These are phyloP conservation scores for Drosera spatulata DNA, from an alignment of 179 eudicot genomes.

Conservation along the genomic window DNA sequence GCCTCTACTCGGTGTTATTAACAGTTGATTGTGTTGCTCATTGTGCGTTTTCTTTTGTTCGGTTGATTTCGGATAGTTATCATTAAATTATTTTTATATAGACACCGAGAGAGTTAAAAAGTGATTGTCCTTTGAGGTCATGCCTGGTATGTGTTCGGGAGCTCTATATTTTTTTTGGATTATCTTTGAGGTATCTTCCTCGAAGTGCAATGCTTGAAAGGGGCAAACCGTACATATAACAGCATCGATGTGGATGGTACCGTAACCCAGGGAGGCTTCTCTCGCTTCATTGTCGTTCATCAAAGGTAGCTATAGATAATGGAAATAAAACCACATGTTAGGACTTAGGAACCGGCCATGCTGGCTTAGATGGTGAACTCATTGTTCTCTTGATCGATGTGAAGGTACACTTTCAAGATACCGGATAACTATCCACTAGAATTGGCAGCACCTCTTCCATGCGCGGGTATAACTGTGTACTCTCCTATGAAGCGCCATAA, in stretches of 20 bases:
- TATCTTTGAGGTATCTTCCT: conserved; percentile 15
- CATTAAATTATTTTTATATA: too few relatives aligned
- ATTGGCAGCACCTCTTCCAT: conserved; percentile 74
- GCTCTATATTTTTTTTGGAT: too few relatives aligned
- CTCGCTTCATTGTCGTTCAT: conserved; percentile 35
- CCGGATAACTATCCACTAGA: conserved; percentile 62
- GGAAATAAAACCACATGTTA: too few relatives aligned
- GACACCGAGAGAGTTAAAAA: too few relatives aligned
- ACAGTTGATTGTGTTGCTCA: too few relatives aligned
- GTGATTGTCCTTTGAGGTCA: too few relatives aligned
- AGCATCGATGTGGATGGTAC: conserved; percentile 38
- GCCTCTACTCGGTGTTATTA: too few relatives aligned
- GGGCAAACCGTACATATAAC: conserved; percentile 27
- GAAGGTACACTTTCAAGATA: conserved; percentile 72
- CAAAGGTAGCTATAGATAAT: conserved; percentile 15
- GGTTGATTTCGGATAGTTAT: too few relatives aligned
- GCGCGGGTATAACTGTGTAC: conserved; percentile 93
- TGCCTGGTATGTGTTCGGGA: too few relatives aligned
- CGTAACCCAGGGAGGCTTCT: conserved; percentile 44
- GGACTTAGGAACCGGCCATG: too few relatives aligned
- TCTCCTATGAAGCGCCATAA: conserved; percentile 78
- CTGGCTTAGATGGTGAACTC: too few relatives aligned
- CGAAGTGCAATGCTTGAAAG: conserved; percentile 35
- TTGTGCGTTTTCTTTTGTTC: too few relatives aligned
- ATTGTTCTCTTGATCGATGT: not conserved